These are phyloP conservation scores for Botrytis medusae DNA, from an alignment of 2,329 filamentous ascomycete species.

Conservation along the genomic window DNA sequence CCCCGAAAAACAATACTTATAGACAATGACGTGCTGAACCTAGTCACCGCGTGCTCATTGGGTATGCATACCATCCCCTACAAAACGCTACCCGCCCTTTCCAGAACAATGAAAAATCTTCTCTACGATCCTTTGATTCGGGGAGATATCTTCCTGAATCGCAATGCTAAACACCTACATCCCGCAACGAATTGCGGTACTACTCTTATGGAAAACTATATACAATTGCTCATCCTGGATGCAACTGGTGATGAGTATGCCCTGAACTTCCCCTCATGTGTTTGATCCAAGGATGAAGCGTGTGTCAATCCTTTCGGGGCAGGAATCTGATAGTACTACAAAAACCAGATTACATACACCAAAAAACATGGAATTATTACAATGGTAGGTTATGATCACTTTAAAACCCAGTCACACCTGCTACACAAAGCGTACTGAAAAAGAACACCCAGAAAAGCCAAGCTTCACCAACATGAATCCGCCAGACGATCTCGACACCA, in stretches of 20 bases:
- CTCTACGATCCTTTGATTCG: neutral
- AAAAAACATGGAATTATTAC: neutral
- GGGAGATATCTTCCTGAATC: neutral
- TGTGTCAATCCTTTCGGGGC: neutral
- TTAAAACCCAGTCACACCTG: neutral
- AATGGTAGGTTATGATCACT: neutral
- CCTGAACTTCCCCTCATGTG: neutral
- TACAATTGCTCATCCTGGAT: neutral
- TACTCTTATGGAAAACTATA: neutral
- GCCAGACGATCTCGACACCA: neutral
- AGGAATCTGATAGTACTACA: neutral
- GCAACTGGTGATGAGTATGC: neutral
- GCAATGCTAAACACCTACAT: neutral
- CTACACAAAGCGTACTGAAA: neutral
- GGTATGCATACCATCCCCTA: neutral
- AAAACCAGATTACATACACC: neutral
- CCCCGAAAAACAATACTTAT: neutral
- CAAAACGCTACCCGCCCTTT: neutral
- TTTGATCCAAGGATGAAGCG: neutral
- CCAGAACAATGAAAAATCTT: neutral
- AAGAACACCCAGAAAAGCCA: neutral
- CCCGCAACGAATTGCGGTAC: neutral
- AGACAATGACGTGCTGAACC: neutral
- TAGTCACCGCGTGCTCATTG: neutral
- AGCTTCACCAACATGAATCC: neutral